Conservation (phyloP, 345 rosid genomes). For the Eucalyptus paniculata region DNA sequence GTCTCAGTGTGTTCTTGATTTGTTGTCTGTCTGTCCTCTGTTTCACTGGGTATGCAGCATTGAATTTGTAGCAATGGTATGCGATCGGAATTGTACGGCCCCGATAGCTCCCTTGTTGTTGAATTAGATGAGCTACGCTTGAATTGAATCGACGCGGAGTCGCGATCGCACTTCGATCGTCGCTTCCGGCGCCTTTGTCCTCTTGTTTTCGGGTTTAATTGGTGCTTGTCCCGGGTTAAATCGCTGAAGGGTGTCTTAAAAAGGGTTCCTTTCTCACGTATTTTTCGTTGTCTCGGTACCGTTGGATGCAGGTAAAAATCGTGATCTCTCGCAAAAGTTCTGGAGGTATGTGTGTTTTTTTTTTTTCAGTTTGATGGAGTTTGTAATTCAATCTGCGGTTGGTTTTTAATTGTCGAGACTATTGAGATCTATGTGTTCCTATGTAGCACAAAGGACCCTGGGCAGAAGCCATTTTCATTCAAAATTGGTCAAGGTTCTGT, state of each 20-base stretch:
- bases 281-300: not conserved
- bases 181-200: not conserved
- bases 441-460: conserved; percentile 74
- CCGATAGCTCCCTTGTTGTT: not conserved
- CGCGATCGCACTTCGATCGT: not conserved
- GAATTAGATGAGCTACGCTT: not conserved
- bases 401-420: not conserved
- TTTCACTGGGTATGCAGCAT: not conserved
- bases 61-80: not conserved
- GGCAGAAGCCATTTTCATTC: conserved; percentile 75
- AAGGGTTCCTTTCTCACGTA: not conserved
- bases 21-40: not conserved
- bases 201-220: not conserved
- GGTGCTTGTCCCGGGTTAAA: not conserved
- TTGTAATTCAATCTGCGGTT: not conserved
- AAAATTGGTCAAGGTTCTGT: conserved; percentile 75
- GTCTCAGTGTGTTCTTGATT: not conserved
- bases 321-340: conserved; percentile 75
- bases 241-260: not conserved
- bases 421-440: not conserved
- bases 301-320: conserved; percentile 59
- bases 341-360: conserved; percentile 53
- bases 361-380: not conserved
- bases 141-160: not conserved
- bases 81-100: not conserved